A percentile compares a stretch with the other conserved stretches of the same genome.
Evolutionary conservation across 2,329 filamentous ascomycete genomes (phyloP).

Genomic region (Eurotiales sp.): DNA sequence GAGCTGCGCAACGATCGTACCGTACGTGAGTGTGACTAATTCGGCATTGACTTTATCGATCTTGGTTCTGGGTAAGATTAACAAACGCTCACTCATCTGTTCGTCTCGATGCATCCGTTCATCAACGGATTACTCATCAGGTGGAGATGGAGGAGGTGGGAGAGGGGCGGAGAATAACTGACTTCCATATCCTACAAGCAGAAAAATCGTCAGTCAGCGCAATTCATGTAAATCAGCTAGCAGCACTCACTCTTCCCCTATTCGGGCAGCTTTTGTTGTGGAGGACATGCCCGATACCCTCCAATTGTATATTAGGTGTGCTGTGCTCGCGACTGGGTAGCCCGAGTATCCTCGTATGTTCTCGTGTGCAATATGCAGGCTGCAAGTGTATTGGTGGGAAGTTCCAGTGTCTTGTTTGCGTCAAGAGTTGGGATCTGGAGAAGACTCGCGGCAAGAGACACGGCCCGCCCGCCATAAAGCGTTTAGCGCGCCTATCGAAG

Average conservation of each 20-base stretch:
- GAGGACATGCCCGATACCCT: constrained; percentile 50
- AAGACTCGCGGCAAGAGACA: too few species aligned
- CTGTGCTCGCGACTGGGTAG: too few species aligned
- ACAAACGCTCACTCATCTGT: not conserved
- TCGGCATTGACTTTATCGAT: constrained; percentile 98
- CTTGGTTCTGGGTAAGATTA: constrained; percentile 65
- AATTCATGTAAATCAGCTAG: constrained; percentile 19
- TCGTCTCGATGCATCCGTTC: too few species aligned
- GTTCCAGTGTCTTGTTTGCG: too few species aligned
- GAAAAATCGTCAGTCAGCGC: not conserved
- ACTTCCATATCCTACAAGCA: constrained; percentile 82
- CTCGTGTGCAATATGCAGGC: too few species aligned
- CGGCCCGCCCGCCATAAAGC: constrained; percentile 16
- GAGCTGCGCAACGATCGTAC: constrained; percentile 92
- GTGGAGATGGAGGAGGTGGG: too few species aligned
- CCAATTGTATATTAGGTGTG: too few species aligned
- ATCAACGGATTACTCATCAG: too few species aligned
- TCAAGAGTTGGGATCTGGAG: too few species aligned
- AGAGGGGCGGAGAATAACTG: constrained; percentile 41
- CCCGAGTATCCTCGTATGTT: too few species aligned
- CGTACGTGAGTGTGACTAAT: constrained; percentile 94
- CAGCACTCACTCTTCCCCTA: constrained; percentile 69
- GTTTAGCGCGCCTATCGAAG: constrained; percentile 22
- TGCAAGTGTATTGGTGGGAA: too few species aligned
- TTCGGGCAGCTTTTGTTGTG: constrained; percentile 61